Evolutionary conservation across 2,329 filamentous ascomycete genomes (phyloP), one percentile per base, ranked within the genome.

Genomic region (Blumeria graminis): DNA sequence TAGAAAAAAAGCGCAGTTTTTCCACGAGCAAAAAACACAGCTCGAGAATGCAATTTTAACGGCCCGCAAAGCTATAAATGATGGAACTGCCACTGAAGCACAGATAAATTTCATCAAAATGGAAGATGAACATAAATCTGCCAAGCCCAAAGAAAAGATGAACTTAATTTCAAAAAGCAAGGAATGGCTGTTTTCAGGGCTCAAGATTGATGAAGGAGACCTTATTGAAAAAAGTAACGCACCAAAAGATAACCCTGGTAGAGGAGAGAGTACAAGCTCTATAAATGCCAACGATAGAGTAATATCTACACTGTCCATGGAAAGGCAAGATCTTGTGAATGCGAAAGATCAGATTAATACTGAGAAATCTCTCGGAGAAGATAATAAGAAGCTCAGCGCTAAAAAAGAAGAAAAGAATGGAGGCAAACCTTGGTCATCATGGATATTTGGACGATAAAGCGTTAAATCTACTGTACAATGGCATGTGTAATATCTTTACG

Each of bases 1-100:
- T 56, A 72, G 76, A 58, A 80, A 82, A 70, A 72, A 76, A 57
- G 72, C 72, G 39, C 76, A 82, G 60, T 84, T 74, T 71, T 73
- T 80, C 60, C 74, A 80, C 63, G 62, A 66, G 59, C 63, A 66
- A 56, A 69, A 74, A 61, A 68, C 68, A 52, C 65, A 72, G 62
- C 65, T 74, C 45, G 67, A 66, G 51, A 64, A 67, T 48, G 75
- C 74, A 43, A 64, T 76, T 45, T 65, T 67, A 51, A 66, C 67
- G 50, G 75, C 75, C 35, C 68, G 66, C 57, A 57, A 65, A 38
- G 72, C 73, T 6, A 65, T 71, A 36, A 62, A 64, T 36, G 38
- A 62, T 32, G 74, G 75, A 6, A 67, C 59, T 13, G 74, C 74
- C 22, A 70, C 69, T 3, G 70, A 75, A 56, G 72, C 74, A 41